These are phyloP conservation scores for Testicularia cyperi DNA, from an alignment of 1,284 basidiomycete species.

Conservation along the genomic window DNA sequence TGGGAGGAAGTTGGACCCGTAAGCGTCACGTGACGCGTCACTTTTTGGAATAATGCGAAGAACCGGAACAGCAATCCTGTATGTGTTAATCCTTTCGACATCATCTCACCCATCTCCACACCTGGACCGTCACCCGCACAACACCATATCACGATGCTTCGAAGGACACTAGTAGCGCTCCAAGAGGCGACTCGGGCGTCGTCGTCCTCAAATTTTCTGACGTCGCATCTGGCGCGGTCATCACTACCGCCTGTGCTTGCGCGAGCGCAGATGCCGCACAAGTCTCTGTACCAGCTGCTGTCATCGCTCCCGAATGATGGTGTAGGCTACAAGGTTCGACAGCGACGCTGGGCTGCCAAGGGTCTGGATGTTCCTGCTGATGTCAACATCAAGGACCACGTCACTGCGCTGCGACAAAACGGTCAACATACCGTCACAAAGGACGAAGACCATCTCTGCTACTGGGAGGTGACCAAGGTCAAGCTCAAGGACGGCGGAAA, in stretches of 20 bases:
- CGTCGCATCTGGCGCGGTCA: constrained; percentile 16
- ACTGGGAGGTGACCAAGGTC: constrained; percentile 43
- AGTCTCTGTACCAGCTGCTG: constrained; percentile 42
- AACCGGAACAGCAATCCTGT: too few relatives aligned
- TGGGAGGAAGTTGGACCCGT: too few relatives aligned
- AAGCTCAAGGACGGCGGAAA: constrained; percentile 40
- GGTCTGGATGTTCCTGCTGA: constrained; percentile 24
- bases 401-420: not conserved
- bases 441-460: constrained; percentile 26
- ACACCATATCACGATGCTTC: not conserved
- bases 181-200: not conserved
- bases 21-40: too few relatives aligned
- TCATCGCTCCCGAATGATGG: constrained; percentile 38
- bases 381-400: constrained; percentile 12
- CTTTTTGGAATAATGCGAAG: too few relatives aligned
- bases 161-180: not conserved
- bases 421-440: too few relatives aligned
- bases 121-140: too few relatives aligned
- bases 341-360: constrained; percentile 36
- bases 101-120: too few relatives aligned
- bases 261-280: constrained; percentile 16
- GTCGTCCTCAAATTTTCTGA: constrained; percentile 2
- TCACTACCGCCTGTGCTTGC: constrained; percentile 22
- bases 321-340: constrained; percentile 26
- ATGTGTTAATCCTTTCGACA: too few relatives aligned